Evolutionary conservation across 106 monocot genomes (phyloP).

Genomic region (Amphibolis antarctica): DNA sequence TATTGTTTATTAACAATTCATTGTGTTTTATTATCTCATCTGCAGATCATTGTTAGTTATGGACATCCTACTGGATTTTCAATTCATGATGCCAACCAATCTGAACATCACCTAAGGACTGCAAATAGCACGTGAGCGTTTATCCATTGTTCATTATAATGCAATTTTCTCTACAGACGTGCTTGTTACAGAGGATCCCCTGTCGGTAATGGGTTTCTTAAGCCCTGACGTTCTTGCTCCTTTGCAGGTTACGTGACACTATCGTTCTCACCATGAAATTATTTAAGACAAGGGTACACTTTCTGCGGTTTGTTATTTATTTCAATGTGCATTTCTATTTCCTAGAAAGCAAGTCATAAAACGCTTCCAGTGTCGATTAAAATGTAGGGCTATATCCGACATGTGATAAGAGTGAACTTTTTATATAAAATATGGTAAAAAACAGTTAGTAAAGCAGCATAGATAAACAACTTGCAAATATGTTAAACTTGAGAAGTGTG

Average conservation of each 20-base stretch:
- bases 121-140: background rate
- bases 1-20: too few species aligned
- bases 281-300: slow-evolving; percentile 1
- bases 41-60: slow-evolving; percentile 2
- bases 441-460: too few species aligned
- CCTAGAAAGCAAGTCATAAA: background rate
- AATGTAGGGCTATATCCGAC: background rate
- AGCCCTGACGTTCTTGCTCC: background rate
- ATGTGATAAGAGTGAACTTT: too few species aligned
- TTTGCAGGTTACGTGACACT: slow-evolving; percentile 3
- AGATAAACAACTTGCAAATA: too few species aligned
- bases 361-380: background rate
- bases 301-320: background rate
- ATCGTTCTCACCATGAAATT: slow-evolving; percentile 3
- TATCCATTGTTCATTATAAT: background rate
- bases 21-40: too few species aligned
- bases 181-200: too few species aligned
- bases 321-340: background rate
- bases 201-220: background rate
- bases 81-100: background rate
- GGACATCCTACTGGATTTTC: background rate
- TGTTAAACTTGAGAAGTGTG: too few species aligned
- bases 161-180: background rate
- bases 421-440: too few species aligned
- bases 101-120: slow-evolving; percentile 3